Evolutionary conservation across 345 rosid genomes (phyloP).

Genomic region (Arabis alpina): DNA sequence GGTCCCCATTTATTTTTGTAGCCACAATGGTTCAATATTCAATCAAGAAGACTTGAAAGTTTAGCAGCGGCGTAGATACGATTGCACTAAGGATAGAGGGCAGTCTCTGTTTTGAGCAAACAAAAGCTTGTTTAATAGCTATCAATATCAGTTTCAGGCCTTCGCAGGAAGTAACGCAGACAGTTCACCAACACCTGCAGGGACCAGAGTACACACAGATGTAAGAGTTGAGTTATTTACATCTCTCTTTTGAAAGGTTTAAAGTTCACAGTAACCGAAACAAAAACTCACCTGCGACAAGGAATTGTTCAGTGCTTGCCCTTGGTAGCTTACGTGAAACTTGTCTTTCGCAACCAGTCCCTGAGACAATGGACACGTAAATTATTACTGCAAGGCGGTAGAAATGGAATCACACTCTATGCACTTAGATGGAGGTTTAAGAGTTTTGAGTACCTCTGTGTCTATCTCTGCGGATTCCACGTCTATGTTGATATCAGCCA

Average conservation of each 20-base stretch:
- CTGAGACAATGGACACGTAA: slow-evolving; percentile 41
- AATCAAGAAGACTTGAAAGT: slow-evolving; percentile 9
- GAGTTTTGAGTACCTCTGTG: slow-evolving; percentile 62
- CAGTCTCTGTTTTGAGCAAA: slow-evolving; percentile 1
- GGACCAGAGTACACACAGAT: background rate
- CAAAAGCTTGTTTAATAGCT: slow-evolving; percentile 54
- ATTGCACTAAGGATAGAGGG: background rate
- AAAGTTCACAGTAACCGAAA: background rate
- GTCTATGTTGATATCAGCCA: slow-evolving; percentile 77
- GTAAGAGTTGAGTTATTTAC: slow-evolving; percentile 17
- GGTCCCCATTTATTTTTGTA: too few relatives aligned
- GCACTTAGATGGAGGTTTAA: background rate
- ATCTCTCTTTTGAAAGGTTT: background rate
- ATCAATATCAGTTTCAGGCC: slow-evolving; percentile 91
- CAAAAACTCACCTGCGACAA: slow-evolving; percentile 66
- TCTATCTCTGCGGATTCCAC: slow-evolving; percentile 97
- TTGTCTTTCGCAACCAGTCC: slow-evolving; percentile 94
- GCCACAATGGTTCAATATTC: background rate
- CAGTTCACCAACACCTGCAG: slow-evolving; percentile 77
- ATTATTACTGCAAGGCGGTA: background rate
- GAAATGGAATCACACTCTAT: slow-evolving; percentile 5
- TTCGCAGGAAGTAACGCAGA: slow-evolving; percentile 84
- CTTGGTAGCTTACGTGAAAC: slow-evolving; percentile 95
- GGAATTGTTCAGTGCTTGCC: slow-evolving; percentile 71
- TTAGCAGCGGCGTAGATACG: slow-evolving; percentile 12